phyloP scores from a whole-genome alignment of 1,139 yeast species.

The Protomyces gravidus region DNA sequence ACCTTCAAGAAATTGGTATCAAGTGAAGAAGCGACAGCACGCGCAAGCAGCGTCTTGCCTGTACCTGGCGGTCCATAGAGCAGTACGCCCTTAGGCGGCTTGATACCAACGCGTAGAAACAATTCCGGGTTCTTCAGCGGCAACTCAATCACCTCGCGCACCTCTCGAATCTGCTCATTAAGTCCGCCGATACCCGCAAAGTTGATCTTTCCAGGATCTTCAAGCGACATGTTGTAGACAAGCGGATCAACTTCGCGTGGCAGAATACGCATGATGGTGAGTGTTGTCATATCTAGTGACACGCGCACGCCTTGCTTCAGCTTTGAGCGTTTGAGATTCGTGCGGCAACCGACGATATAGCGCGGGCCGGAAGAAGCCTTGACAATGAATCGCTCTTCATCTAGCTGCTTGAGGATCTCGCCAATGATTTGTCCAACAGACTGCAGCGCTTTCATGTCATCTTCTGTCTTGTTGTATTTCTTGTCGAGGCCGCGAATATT shows the following conservation, averaged over 20 bases:
- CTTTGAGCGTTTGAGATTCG: constrained; percentile 76
- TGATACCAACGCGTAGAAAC: constrained; percentile 91
- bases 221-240: constrained; percentile 96
- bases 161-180: constrained; percentile 90
- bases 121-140: constrained; percentile 97
- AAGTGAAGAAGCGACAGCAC: constrained; percentile 97
- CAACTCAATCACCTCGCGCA: constrained; percentile 94
- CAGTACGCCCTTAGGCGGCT: constrained; percentile 96
- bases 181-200: constrained; percentile 97
- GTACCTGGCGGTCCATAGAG: constrained; percentile 99
- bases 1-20: constrained; percentile 97
- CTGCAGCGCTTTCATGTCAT: constrained; percentile 59
- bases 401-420: constrained; percentile 91
- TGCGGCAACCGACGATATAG: constrained; percentile 95
- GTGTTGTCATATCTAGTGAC: constrained; percentile 94
- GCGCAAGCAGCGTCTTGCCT: constrained; percentile 91
- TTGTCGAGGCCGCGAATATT: constrained; percentile 79
- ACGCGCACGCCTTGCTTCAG: constrained; percentile 94
- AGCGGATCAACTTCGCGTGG: constrained; percentile 98
- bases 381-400: constrained; percentile 90
- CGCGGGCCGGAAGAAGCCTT: constrained; percentile 98
- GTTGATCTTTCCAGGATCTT: constrained; percentile 93
- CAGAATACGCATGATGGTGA: constrained; percentile 93
- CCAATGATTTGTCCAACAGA: constrained; percentile 98
- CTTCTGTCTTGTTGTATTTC: constrained; percentile 88